Base-by-base conservation (phyloP, 768 basidiomycete species). In the Lactarius hengduanensis region DNA sequence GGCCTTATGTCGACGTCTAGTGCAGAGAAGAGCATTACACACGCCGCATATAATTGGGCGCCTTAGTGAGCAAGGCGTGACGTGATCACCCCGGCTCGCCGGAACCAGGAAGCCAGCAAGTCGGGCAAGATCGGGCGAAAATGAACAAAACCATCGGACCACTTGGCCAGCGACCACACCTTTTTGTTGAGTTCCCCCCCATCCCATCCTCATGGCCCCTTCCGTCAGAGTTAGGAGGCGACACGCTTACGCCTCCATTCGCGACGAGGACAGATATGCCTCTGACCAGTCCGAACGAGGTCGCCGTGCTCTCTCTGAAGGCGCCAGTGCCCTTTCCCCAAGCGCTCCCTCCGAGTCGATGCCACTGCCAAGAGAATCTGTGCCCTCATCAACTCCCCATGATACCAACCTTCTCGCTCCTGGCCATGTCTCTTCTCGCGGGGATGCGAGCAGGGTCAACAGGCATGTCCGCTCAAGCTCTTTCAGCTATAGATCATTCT, bases 1-100 rank as follows among this genome's bases (percentile, higher is more conserved):
- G 92, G 92, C 71, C 85, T 78, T 62, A 94, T 79, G 70, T 94
- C 92, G 68, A 90, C 78, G 70, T 94, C 89, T 59, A 93, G 80
- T 32, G 84, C 80, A 40, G 89, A 85, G 70, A 86, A 84, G 88
- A 90, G 66, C 66, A 67, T 67, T n/a, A 32, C 11, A 15, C 32
- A 22, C 22, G 41, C 15, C 15, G 55, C 30, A 56, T 56, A 56
- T 32, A 56, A 10, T 56, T 10, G 30, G 30, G 30, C 32, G 20
- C 32, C 47, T 50, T 50, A 50, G 47, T 50, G 47, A 50, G n/a
- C 50, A 53, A 50, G 22, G 43, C 2, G 20, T 45, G 20, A 26
- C 26, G 26, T 26, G 20, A 1, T n/a, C 43, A n/a, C 9, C 13
- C 50, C 50, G 50, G 26, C 15, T 56, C 32, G 30, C 18, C 55